Evolutionary conservation across 208 protist species (phyloP), one percentile per base, ranked within the genome.

Genomic region (Leishmania lainsoni): DNA sequence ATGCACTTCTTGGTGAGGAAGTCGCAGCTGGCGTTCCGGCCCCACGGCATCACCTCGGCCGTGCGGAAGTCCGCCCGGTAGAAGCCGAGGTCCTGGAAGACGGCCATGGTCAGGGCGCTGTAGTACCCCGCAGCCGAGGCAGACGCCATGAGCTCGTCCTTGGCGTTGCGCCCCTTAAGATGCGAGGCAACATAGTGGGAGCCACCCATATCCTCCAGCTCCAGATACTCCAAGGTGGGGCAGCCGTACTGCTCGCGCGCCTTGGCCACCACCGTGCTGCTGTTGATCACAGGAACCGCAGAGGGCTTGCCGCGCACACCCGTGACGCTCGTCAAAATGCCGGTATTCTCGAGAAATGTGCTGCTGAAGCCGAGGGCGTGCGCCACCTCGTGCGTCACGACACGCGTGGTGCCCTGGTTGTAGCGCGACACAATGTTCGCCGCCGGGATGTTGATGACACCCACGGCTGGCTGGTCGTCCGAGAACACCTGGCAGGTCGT

Each of bases 141-240:
- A 16, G 81, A 84, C 26, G 90, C 76, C 95, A 98, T 98, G 45
- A 96, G 78, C 76, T 98, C 97, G 48, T 98, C 91, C 66, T 84
- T 86, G 12, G 93, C 89, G 59, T 93, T 91, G 73, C 91, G 86
- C 45, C 87, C 82, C 86, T 97, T 93, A 93, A 95, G 97, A 87
- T 98, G 95, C 32, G 94, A 98, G 58, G 71, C 63, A 9, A 63
- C 83, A 0, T 65, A 94, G 95, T 1, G 94, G 92, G 39, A 97
- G 10, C 26, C 17, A 3, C 69, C 48, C 42, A 65, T 10, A 76
- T 97, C 87, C 85, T 98, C 95, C 51, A 98, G n/a, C 86, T 96
- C 93, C 80, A 95, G 88, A 29, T 90, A 91, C 17, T 32, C 32
- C 52, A 95, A 22, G 10, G 20, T 78, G 32, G 10, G 3, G 81